A percentile compares a stretch with the other conserved stretches of the same genome.
These are phyloP conservation scores for Sporothrix mexicana DNA, from an alignment of 2,329 filamentous ascomycete species.

Conservation along the genomic window DNA sequence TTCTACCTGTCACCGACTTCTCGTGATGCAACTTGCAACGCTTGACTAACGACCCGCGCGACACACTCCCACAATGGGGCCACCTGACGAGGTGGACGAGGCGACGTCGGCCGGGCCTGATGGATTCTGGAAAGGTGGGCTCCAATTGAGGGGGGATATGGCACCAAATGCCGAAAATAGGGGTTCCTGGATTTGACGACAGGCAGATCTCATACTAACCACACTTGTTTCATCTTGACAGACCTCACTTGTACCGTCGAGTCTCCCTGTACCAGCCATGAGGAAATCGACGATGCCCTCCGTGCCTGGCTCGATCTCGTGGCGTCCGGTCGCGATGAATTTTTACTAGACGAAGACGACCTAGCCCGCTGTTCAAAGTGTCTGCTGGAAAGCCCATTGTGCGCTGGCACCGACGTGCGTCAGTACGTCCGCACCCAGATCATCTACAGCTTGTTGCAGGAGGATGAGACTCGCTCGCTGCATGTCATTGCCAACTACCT, in stretches of 20 bases:
- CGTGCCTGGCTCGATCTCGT: constrained; percentile 83
- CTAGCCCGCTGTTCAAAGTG: constrained; percentile 79
- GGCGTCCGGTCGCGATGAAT: constrained; percentile 75
- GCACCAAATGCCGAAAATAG: background rate
- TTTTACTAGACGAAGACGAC: constrained; percentile 77
- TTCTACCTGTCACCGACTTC: background rate
- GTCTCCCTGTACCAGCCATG: constrained; percentile 57
- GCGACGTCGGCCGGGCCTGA: background rate
- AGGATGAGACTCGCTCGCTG: constrained; percentile 81
- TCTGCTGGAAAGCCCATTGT: constrained; percentile 77
- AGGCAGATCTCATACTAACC: background rate
- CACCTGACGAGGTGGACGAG: constrained; percentile 19
- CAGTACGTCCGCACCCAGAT: constrained; percentile 93
- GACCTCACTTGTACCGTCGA: constrained; percentile 57
- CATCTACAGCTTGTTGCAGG: constrained; percentile 86
- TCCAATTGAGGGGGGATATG: background rate
- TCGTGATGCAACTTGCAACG: constrained; percentile 22
- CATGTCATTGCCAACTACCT: constrained; percentile 84
- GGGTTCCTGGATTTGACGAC: background rate
- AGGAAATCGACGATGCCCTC: constrained; percentile 79
- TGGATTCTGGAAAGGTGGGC: constrained; percentile 24
- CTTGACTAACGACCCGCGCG: constrained; percentile 19
- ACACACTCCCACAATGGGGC: constrained; percentile 26
- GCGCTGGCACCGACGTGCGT: constrained; percentile 64
- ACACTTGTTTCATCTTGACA: constrained; percentile 39